A percentile compares a stretch with the other conserved stretches of the same genome.
Evolutionary conservation across 176 grass and related monocot genomes (phyloP).

Genomic region (Paspalum vaginatum): DNA sequence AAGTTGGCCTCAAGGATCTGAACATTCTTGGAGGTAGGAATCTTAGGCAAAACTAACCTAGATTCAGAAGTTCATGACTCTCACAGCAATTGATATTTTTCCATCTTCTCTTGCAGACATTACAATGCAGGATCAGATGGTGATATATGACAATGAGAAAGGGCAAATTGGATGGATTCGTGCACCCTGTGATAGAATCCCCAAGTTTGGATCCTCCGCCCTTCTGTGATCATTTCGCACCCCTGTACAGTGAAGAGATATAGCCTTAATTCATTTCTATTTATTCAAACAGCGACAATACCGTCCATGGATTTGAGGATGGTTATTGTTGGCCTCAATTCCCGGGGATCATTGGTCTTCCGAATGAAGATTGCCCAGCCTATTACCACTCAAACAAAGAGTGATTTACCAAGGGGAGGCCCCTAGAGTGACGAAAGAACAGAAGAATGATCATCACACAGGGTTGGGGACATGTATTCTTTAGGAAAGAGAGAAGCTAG

Average conservation of each 20-base stretch:
- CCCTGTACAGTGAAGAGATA: conserved; percentile 53
- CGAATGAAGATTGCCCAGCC: conserved; percentile 44
- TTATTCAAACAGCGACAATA: conserved; percentile 79
- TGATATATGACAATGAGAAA: conserved; percentile 98
- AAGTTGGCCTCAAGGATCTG: conserved; percentile 76
- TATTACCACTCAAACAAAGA: conserved; percentile 53
- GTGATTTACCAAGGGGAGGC: conserved; percentile 47
- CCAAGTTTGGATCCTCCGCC: conserved; percentile 69
- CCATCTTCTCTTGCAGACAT: conserved; percentile 56
- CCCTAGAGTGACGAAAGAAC: conserved; percentile 37
- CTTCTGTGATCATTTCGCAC: conserved; percentile 79
- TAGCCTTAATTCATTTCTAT: conserved; percentile 69
- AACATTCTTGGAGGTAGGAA: conserved; percentile 88
- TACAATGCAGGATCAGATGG: conserved; percentile 90
- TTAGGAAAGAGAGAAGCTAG: conserved; percentile 38
- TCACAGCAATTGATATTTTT: not conserved
- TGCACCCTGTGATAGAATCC: conserved; percentile 82
- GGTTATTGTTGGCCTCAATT: conserved; percentile 54
- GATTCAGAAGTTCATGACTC: conserved; percentile 1
- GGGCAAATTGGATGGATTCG: conserved; percentile 93
- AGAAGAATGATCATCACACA: conserved; percentile 29
- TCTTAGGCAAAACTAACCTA: not conserved
- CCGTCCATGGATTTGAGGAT: conserved; percentile 57
- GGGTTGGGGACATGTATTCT: conserved; percentile 49
- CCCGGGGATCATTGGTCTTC: conserved; percentile 55